phyloP scores from a whole-genome alignment of 768 basidiomycete genomes.

The Kwoniella dejecticola region DNA sequence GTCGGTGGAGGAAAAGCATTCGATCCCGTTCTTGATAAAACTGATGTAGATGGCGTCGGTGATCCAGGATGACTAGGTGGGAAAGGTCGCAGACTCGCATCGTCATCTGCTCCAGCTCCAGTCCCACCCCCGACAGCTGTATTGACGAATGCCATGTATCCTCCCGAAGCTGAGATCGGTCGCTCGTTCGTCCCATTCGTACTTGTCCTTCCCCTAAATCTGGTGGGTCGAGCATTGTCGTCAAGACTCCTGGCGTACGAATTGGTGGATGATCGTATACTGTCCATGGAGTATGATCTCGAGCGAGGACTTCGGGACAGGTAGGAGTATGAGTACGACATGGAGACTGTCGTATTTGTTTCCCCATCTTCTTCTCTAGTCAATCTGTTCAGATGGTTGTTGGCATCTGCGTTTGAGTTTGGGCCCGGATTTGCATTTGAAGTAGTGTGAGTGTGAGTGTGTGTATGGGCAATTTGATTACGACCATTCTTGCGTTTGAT shows the following conservation, averaged over 20 bases:
- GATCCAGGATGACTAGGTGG: constrained; percentile 86
- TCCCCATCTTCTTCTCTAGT: background rate
- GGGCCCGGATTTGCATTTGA: too few relatives aligned
- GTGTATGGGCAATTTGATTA: background rate
- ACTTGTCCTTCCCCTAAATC: constrained; percentile 12
- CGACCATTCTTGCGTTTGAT: background rate
- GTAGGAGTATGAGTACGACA: constrained; percentile 14
- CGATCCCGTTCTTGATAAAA: constrained; percentile 24
- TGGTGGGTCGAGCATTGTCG: background rate
- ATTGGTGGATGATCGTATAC: background rate
- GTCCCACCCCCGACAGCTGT: constrained; percentile 3
- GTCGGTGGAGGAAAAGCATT: constrained; percentile 9
- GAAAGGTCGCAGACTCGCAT: constrained; percentile 85
- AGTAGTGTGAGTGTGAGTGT: too few relatives aligned
- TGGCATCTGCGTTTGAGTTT: background rate
- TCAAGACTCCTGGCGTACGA: constrained; percentile 3
- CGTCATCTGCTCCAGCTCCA: constrained; percentile 70
- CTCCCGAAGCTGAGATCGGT: constrained; percentile 23
- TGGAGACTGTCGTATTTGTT: constrained; percentile 19
- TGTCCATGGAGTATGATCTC: constrained; percentile 12
- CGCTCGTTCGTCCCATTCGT: constrained; percentile 1
- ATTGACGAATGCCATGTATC: constrained; percentile 1
- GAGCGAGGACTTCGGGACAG: constrained; percentile 10
- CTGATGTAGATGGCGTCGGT: constrained; percentile 75
- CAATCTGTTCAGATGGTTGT: background rate